A percentile compares a stretch with the other conserved stretches of the same genome.
Conservation (phyloP, 306 rosid species). For the Prinsepia uniflora region DNA sequence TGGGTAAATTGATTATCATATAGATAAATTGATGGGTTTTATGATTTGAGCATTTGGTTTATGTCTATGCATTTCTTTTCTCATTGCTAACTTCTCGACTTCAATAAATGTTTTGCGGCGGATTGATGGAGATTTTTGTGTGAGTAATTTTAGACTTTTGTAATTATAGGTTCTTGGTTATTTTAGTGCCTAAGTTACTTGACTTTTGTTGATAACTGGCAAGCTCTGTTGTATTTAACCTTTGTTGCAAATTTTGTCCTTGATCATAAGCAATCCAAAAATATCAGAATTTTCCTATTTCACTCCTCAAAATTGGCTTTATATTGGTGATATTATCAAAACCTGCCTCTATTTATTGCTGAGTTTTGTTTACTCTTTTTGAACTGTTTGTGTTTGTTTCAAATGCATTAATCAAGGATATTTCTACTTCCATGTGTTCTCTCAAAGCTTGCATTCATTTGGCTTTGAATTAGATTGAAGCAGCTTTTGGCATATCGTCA, state of each 20-base stretch:
- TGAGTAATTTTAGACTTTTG: constrained; percentile 32
- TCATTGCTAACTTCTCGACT: constrained; percentile 29
- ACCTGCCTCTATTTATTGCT: constrained; percentile 1
- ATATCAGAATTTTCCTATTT: neutral
- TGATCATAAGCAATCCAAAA: constrained; percentile 6
- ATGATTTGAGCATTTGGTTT: constrained; percentile 21
- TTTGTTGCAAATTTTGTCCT: constrained; percentile 4
- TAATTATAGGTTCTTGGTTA: too few species aligned
- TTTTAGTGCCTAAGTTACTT: constrained; percentile 9
- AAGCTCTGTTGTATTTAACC: constrained; percentile 52
- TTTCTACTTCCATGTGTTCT: constrained; percentile 22
- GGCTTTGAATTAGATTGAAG: constrained; percentile 22
- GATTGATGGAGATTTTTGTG: constrained; percentile 3
- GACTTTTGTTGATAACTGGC: constrained; percentile 25
- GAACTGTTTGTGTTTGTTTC: neutral
- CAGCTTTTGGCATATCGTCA: too few species aligned
- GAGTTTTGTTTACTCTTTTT: neutral
- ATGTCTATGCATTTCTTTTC: constrained; percentile 28
- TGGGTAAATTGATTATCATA: constrained; percentile 30
- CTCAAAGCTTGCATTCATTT: constrained; percentile 20
- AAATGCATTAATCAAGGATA: constrained; percentile 11
- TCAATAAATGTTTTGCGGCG: constrained; percentile 1
- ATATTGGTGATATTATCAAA: neutral
- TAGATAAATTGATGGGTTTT: constrained; percentile 25
- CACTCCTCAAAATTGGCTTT: constrained; percentile 11